These are phyloP conservation scores for Penicillium sclerotiorum DNA, from an alignment of 2,329 filamentous ascomycete species.

Conservation along the genomic window DNA sequence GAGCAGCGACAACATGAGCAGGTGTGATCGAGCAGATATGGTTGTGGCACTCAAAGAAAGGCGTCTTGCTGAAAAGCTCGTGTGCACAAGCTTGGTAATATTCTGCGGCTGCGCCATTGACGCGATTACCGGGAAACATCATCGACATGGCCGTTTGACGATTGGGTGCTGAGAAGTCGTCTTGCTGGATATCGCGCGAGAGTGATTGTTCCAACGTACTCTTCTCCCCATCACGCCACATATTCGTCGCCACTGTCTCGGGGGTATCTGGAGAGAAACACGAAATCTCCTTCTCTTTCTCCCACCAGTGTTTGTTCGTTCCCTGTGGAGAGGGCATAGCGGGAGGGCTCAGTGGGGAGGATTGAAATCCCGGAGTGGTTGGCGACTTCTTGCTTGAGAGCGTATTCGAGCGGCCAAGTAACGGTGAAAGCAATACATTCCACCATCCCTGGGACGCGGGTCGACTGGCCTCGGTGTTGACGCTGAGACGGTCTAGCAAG, in stretches of 20 bases:
- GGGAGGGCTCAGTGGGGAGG: slow-evolving; percentile 4
- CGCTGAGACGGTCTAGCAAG: slow-evolving; percentile 34
- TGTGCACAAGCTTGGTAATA: slow-evolving; percentile 51
- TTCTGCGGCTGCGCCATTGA: slow-evolving; percentile 42
- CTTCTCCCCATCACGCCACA: slow-evolving; percentile 11
- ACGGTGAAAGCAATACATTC: slow-evolving; percentile 51
- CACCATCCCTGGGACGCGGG: slow-evolving; percentile 54
- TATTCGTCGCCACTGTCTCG: slow-evolving; percentile 20
- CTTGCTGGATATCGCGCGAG: slow-evolving; percentile 6
- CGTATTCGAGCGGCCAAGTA: slow-evolving; percentile 28
- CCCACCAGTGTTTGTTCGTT: slow-evolving; percentile 9
- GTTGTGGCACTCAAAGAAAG: slow-evolving; percentile 48
- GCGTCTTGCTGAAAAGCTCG: slow-evolving; percentile 44
- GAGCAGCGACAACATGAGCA: slow-evolving; percentile 15
- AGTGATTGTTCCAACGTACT: slow-evolving; percentile 18
- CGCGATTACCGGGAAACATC: slow-evolving; percentile 27
- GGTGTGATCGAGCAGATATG: slow-evolving; percentile 46
- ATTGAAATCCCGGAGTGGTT: slow-evolving; percentile 25
- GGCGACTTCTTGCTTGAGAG: slow-evolving; percentile 29
- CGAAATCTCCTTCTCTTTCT: slow-evolving; percentile 20
- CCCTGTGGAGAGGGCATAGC: slow-evolving; percentile 2
- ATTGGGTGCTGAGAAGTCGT: neutral
- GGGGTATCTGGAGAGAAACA: slow-evolving; percentile 36
- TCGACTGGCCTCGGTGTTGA: slow-evolving; percentile 40
- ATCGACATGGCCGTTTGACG: slow-evolving; percentile 22